phyloP scores from a whole-genome alignment of 768 basidiomycete species.

The Suillus placidus region DNA sequence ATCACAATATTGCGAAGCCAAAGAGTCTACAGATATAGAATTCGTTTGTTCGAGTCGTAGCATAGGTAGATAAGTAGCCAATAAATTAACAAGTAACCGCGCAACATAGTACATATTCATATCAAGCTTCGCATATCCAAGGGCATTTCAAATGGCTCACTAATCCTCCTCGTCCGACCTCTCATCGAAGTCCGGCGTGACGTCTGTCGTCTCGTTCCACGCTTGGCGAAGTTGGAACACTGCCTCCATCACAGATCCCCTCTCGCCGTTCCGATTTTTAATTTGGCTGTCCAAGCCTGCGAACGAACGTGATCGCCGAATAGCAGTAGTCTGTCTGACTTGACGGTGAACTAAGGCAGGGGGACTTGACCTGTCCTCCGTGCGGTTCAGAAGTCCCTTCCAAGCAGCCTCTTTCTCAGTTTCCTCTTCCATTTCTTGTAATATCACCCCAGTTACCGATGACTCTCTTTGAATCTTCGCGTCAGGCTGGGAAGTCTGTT shows the following conservation, averaged over 20 bases:
- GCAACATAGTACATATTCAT: not conserved
- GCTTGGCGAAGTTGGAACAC: constrained; percentile 11
- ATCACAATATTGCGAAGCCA: not conserved
- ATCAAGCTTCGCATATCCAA: not conserved
- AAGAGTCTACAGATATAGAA: not conserved
- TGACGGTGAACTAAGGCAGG: not conserved
- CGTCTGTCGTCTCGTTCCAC: not conserved
- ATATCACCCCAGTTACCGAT: not conserved
- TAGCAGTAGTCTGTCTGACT: not conserved
- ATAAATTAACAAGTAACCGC: not conserved
- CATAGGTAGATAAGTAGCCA: not conserved
- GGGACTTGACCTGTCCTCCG: not conserved
- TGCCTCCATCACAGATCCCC: constrained; percentile 17
- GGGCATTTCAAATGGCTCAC: not conserved
- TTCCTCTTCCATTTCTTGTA: not conserved
- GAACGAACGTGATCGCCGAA: constrained; percentile 17
- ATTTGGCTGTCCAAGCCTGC: constrained; percentile 16
- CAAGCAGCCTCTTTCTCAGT: not conserved
- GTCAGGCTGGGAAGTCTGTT: not conserved
- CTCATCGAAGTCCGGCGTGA: not conserved
- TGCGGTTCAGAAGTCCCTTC: not conserved
- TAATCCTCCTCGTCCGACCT: not conserved
- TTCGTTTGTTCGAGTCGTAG: not conserved
- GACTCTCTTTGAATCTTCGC: not conserved
- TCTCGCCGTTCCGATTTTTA: not conserved